phyloP scores from a whole-genome alignment of 2,329 filamentous ascomycete species.

The Stemphylium beticola region DNA sequence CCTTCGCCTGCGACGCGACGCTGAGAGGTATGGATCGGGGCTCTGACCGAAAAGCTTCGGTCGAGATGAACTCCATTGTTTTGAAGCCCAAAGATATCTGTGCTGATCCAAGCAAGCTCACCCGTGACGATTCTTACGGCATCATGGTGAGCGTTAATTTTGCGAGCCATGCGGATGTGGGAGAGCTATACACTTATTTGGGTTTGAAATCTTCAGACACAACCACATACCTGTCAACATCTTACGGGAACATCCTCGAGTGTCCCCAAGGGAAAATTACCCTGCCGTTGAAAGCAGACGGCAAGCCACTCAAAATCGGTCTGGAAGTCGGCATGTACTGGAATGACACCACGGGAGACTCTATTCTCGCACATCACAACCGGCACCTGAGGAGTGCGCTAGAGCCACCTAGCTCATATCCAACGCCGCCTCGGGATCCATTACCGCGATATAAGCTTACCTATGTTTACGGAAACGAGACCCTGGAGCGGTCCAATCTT shows the following conservation, averaged over 20 bases:
- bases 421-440: conserved; percentile 12
- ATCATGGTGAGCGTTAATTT: conserved; percentile 33
- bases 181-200: conserved; percentile 34
- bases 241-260: conserved; percentile 40
- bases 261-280: conserved; percentile 17
- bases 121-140: conserved; percentile 3
- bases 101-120: neutral
- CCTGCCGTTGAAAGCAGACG: conserved; percentile 16
- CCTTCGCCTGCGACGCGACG: conserved; percentile 3
- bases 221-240: conserved; percentile 26
- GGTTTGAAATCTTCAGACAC: conserved; percentile 6
- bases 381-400: conserved; percentile 10
- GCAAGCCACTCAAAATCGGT: conserved; percentile 23
- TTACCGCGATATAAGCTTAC: conserved; percentile 22
- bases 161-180: conserved; percentile 20
- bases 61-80: conserved; percentile 19
- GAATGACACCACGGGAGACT: conserved; percentile 11
- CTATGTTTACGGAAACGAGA: conserved; percentile 22
- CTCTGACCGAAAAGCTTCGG: neutral
- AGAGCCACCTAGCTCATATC: conserved; percentile 6
- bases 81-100: conserved; percentile 28
- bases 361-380: conserved; percentile 36
- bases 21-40: conserved; percentile 9
- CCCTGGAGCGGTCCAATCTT: conserved; percentile 9
- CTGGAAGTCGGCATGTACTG: conserved; percentile 34